Conservation (phyloP, 2,329 filamentous ascomycete species). For the Knoxdaviesia proteae region DNA sequence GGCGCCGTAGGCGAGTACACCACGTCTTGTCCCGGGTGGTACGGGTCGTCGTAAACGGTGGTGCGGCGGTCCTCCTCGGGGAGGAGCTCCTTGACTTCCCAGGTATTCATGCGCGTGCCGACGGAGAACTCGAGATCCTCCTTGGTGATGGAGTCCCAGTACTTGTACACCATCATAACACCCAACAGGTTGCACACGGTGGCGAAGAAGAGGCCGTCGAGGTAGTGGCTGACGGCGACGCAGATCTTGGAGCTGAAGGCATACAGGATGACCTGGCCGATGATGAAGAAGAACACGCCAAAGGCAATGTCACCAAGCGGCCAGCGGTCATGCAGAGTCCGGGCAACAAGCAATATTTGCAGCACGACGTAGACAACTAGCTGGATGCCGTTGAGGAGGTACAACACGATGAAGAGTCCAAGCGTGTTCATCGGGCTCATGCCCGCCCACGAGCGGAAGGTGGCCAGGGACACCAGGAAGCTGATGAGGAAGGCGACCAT, state of each 20-base stretch:
- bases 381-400: constrained; percentile 75
- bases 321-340: constrained; percentile 89
- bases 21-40: constrained; percentile 33
- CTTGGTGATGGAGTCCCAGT: constrained; percentile 97
- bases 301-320: constrained; percentile 81
- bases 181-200: constrained; percentile 83
- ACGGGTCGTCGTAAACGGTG: constrained; percentile 54
- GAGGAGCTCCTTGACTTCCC: constrained; percentile 88
- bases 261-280: constrained; percentile 84
- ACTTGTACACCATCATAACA: constrained; percentile 99
- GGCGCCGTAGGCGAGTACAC: constrained; percentile 23
- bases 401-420: constrained; percentile 78
- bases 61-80: constrained; percentile 59
- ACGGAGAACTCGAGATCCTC: constrained; percentile 98
- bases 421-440: constrained; percentile 69
- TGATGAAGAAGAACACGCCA: constrained; percentile 75
- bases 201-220: constrained; percentile 86
- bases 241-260: constrained; percentile 76
- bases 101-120: constrained; percentile 85
- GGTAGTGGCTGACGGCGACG: constrained; percentile 65
- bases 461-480: constrained; percentile 72
- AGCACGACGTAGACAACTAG: constrained; percentile 69
- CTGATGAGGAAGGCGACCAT: constrained; percentile 66
- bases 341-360: constrained; percentile 72
- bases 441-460: constrained; percentile 82